Evolutionary conservation across 306 rosid genomes (phyloP).

Genomic region (Comarum palustre): DNA sequence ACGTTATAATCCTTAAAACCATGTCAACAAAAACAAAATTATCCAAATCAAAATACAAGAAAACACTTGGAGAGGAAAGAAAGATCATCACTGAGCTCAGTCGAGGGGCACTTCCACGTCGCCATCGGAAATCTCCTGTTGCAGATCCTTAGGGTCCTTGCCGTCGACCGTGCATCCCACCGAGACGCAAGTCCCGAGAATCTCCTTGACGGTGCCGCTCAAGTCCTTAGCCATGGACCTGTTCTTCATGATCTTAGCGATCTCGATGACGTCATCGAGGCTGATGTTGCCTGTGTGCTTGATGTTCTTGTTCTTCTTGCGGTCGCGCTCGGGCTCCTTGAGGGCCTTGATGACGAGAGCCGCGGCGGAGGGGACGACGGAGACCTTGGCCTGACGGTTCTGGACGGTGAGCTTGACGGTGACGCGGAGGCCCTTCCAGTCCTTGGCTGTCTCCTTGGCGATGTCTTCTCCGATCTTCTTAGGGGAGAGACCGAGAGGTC

Average conservation of each 20-base stretch:
- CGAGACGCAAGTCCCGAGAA: slow-evolving; percentile 80
- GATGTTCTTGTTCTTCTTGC: slow-evolving; percentile 76
- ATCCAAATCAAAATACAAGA: slow-evolving; percentile 24
- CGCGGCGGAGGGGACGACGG: slow-evolving; percentile 91
- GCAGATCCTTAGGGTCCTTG: slow-evolving; percentile 81
- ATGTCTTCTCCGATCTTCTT: slow-evolving; percentile 95
- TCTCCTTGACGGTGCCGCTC: slow-evolving; percentile 69
- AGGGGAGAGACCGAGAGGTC: slow-evolving; percentile 87
- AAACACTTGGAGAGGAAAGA: background rate
- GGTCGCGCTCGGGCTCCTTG: slow-evolving; percentile 85
- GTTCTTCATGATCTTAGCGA: slow-evolving; percentile 65
- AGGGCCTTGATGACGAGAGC: slow-evolving; percentile 84
- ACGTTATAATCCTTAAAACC: slow-evolving; percentile 17
- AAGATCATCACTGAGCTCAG: slow-evolving; percentile 32
- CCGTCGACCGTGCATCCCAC: slow-evolving; percentile 90
- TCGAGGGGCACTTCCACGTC: slow-evolving; percentile 81
- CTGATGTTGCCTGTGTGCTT: slow-evolving; percentile 80
- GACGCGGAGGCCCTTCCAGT: slow-evolving; percentile 87
- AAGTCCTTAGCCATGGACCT: slow-evolving; percentile 91
- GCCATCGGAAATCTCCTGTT: slow-evolving; percentile 72
- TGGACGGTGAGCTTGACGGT: slow-evolving; percentile 92
- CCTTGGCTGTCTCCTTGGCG: slow-evolving; percentile 90
- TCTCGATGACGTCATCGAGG: slow-evolving; percentile 87
- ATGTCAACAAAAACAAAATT: slow-evolving; percentile 24
- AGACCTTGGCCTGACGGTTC: slow-evolving; percentile 86